These are phyloP conservation scores for Hypomyces rosellus DNA, from an alignment of 2,329 filamentous ascomycete species.

Conservation along the genomic window DNA sequence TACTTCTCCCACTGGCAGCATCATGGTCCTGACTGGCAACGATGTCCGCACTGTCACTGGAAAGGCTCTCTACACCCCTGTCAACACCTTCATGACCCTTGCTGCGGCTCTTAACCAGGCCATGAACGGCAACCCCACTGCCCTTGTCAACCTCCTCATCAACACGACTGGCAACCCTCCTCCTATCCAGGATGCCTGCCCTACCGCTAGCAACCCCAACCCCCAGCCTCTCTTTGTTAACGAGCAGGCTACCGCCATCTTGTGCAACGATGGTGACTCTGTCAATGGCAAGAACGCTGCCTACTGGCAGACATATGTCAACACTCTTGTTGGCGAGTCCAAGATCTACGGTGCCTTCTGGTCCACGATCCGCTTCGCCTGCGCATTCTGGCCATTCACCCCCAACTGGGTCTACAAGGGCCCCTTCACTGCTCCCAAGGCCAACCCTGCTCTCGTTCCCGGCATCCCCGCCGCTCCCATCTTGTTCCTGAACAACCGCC, in stretches of 20 bases:
- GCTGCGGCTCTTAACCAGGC: not conserved
- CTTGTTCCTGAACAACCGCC: slow-evolving; percentile 35
- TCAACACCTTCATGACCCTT: not conserved
- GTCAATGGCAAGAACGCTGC: no score
- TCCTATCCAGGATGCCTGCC: not conserved
- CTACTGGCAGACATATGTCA: no score
- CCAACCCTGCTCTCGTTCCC: slow-evolving; percentile 12
- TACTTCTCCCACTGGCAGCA: not conserved
- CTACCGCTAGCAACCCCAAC: not conserved
- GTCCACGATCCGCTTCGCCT: slow-evolving; percentile 31
- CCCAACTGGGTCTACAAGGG: slow-evolving; percentile 34
- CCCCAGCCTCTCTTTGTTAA: no score
- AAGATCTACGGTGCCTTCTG: slow-evolving; percentile 16
- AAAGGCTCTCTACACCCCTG: not conserved
- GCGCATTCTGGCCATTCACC: slow-evolving; percentile 30
- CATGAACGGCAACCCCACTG: slow-evolving; percentile 1
- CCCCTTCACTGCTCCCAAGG: slow-evolving; percentile 23
- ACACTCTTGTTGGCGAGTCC: no score
- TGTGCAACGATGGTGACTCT: no score
- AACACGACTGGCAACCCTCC: not conserved
- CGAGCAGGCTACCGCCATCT: no score
- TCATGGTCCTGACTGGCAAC: not conserved
- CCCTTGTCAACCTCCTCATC: not conserved
- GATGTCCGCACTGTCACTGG: slow-evolving; percentile 1
- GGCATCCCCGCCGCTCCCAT: slow-evolving; percentile 34